Base-by-base conservation (phyloP, 371 early-diverging fungal genomes). In the Phascolomyces articulosus region DNA sequence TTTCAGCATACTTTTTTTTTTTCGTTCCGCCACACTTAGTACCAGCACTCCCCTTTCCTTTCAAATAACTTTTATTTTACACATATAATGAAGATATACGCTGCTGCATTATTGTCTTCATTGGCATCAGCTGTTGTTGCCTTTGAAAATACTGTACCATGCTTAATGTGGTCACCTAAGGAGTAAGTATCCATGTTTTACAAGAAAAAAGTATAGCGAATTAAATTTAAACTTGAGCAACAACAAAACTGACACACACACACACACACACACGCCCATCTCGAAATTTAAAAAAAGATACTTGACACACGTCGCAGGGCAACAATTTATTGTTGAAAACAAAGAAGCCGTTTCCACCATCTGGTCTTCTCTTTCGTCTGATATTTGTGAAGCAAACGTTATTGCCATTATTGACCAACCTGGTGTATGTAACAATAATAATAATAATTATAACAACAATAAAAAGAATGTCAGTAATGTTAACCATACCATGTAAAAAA, bases 321-420 rank as follows among this genome's bases (percentile, higher is more conserved):
- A 69, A n/a, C 83, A 83, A 53, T 59, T 76, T 24, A 66, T 79
- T 38, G 58, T 83, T 23, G 60, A 60, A 23, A 65, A 69, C 15
- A 59, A 70, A 28, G 71, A 73, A 34, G 83, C 77, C 16, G 53
- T 70, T 55, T 54, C 66, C 27, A 31, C 57, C 53, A 75, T 76
- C 51, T 55, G 71, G 28, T 63, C 69, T 21, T 66, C 72, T 29
- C 71, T 79, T 10, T 68, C 74, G 11, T 40, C 71, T 21, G 68
- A 74, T 63, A 65, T 78, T 31, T 83, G 83, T 55, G 66, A 72
- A 28, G 75, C 77, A 23, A 72, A 78, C 58, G 55, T 75, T 11
- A 66, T 83, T 53, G 77, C 78, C 40, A 60, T 83, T 20, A 60
- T 83, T 34, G 75, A 79, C 68, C 83, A 83, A 60, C 83, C 80